Percentiles rank a stretch among this genome's conserved stretches.
phyloP scores from a whole-genome alignment of 2,329 filamentous ascomycete genomes.

The Pseudocercospora ulei region DNA sequence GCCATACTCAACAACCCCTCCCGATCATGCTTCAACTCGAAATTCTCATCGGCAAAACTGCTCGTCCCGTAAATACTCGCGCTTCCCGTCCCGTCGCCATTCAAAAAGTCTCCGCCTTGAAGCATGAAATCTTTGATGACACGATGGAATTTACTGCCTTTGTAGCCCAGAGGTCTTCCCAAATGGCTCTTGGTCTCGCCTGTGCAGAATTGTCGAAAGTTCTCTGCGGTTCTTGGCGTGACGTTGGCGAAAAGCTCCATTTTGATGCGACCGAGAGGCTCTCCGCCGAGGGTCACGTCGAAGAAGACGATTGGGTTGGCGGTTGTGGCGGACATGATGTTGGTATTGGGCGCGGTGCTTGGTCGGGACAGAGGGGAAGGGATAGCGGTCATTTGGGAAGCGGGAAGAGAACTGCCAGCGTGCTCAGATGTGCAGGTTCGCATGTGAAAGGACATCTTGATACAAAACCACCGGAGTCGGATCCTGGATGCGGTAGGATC shows the following conservation, averaged over 20 bases:
- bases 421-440: conserved; percentile 4
- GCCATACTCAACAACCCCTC: conserved; percentile 87
- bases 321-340: conserved; percentile 14
- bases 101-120: conserved; percentile 90
- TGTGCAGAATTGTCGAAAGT: conserved; percentile 94
- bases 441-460: conserved; percentile 5
- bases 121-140: conserved; percentile 97
- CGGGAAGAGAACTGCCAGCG: neutral
- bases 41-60: conserved; percentile 85
- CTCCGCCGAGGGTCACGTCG: conserved; percentile 71
- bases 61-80: conserved; percentile 76
- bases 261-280: conserved; percentile 74
- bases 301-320: conserved; percentile 56
- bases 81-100: conserved; percentile 83
- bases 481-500: too few relatives aligned
- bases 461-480: too few relatives aligned
- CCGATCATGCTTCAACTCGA: conserved; percentile 64
- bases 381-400: neutral
- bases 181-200: conserved; percentile 74
- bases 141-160: conserved; percentile 85
- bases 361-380: neutral
- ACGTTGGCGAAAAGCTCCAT: conserved; percentile 83
- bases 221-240: conserved; percentile 72
- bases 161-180: conserved; percentile 82
- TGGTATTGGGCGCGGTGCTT: neutral